A percentile compares a stretch with the other conserved stretches of the same genome.
Conservation (phyloP, 495 filamentous ascomycete species). For the Aspergillus conjunctus region DNA sequence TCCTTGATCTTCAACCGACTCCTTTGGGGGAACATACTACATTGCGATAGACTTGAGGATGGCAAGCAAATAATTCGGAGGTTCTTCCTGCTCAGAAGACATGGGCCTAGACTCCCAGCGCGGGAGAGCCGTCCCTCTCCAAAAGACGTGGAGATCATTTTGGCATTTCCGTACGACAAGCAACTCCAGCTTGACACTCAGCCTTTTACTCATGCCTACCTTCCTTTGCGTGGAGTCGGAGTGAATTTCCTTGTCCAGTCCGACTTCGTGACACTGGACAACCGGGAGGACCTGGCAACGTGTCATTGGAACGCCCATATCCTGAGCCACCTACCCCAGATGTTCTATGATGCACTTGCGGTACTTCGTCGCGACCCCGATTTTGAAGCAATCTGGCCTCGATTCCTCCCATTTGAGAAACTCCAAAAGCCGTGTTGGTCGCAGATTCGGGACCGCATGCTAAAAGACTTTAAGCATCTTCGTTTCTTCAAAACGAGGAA, state of each 20-base stretch:
- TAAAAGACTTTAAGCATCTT: slow-evolving; percentile 7
- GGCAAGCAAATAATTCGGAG: neutral
- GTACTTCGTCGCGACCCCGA: neutral
- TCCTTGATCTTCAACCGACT: neutral
- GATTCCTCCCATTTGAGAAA: slow-evolving; percentile 1
- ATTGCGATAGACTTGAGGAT: neutral
- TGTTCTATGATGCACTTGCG: slow-evolving; percentile 5
- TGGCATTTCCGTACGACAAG: slow-evolving; percentile 6
- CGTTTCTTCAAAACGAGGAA: slow-evolving; percentile 10
- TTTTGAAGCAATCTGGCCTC: neutral
- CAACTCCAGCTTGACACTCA: neutral
- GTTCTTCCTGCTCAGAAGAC: neutral
- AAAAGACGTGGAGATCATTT: slow-evolving; percentile 6
- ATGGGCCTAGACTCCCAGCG: neutral
- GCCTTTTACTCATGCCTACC: slow-evolving; percentile 2
- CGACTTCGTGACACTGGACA: slow-evolving; percentile 10
- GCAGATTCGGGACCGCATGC: neutral
- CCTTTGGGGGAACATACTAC: neutral
- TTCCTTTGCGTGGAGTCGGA: neutral
- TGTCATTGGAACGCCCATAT: slow-evolving; percentile 15
- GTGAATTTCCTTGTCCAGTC: slow-evolving; percentile 15
- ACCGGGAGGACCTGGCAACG: neutral
- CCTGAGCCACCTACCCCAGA: neutral
- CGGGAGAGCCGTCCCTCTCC: neutral
- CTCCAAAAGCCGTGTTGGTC: neutral